Evolutionary conservation across 257 asterid genomes (phyloP).

Genomic region (Nicotiana tomentosiformis): DNA sequence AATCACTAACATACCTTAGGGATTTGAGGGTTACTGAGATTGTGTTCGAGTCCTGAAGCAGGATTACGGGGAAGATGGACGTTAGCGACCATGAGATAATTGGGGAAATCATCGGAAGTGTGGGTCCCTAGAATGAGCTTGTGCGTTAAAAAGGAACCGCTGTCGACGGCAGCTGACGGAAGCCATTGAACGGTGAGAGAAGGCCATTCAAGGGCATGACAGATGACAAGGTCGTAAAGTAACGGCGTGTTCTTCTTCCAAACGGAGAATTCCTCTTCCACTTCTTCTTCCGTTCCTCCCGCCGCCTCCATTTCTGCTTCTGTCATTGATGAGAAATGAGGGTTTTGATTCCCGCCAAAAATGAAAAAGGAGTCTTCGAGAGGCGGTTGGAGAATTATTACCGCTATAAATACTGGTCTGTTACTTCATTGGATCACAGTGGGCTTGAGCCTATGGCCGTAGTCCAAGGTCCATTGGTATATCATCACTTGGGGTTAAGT

Average conservation of each 20-base stretch:
- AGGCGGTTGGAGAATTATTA: neutral
- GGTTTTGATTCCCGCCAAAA: constrained; percentile 44
- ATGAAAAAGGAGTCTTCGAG: neutral
- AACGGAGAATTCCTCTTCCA: constrained; percentile 83
- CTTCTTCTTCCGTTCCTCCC: constrained; percentile 31
- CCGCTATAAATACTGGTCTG: neutral
- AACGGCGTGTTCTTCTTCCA: constrained; percentile 96
- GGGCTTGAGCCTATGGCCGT: neutral
- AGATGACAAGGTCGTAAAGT: constrained; percentile 73
- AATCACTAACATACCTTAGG: constrained; percentile 47
- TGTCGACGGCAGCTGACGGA: constrained; percentile 42
- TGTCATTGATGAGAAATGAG: constrained; percentile 19
- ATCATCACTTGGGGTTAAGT: no score
- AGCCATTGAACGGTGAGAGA: constrained; percentile 97
- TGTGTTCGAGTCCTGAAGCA: constrained; percentile 33
- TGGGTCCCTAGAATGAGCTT: constrained; percentile 79
- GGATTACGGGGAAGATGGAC: constrained; percentile 71
- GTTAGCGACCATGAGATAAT: constrained; percentile 72
- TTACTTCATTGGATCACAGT: neutral
- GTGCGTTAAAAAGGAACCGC: constrained; percentile 46
- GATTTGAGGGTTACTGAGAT: constrained; percentile 33
- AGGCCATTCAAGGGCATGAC: constrained; percentile 93
- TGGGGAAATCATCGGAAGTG: constrained; percentile 68
- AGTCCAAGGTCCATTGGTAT: neutral
- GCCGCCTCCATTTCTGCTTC: constrained; percentile 26